Base-by-base conservation (phyloP, 352 stramenopile species). In the Pythium plurisporium region DNA sequence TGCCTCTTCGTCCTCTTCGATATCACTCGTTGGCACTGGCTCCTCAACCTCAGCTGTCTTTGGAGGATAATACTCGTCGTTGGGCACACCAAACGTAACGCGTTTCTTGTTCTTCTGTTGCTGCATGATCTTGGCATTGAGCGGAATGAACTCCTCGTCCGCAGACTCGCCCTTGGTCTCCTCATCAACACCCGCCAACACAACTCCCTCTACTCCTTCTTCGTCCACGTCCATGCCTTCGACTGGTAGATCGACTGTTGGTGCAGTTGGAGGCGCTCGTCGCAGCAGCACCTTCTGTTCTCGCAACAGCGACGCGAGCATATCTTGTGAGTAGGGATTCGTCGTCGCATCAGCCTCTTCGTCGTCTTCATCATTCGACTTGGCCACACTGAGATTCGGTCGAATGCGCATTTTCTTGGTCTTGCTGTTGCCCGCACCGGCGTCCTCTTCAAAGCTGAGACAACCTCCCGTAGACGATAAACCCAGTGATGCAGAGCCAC, bases 251-350 rank as follows among this genome's bases (percentile, higher is more conserved):
- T 42, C 44, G 5, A 40, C 20, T 2, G 20, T 17, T 1, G 37
- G 8, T 10, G 20, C 4, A 22, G 22, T 30, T 3, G 25, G 37
- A 17, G 26, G 27, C 23, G 53, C 26, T 10, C 27, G 38, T 5
- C 66, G 44, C 37, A 79, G 44, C 49, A 86, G 41, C 40, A 89
- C 71, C 20, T 85, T 90, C 55, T 92, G 82, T n/a, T 89, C 79
- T n/a, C 66, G 69, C 12, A 70, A 53, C 52, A 92, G 41, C 4
- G 74, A 68, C 38, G 66, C 74, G 20, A 92, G 52, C 71, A 82
- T 82, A 42, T 87, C 76, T 3, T 45, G 46, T 29, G 79, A 86
- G 54, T 92, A 92, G 15, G 57, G 29, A 29, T 57, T 69, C 33
- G 43, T 44, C 17, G 27, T 38, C 6, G 11, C 4, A 1, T 15